Base-by-base conservation (phyloP, 164 flowering plant genomes). In the Akebia trifoliata region DNA sequence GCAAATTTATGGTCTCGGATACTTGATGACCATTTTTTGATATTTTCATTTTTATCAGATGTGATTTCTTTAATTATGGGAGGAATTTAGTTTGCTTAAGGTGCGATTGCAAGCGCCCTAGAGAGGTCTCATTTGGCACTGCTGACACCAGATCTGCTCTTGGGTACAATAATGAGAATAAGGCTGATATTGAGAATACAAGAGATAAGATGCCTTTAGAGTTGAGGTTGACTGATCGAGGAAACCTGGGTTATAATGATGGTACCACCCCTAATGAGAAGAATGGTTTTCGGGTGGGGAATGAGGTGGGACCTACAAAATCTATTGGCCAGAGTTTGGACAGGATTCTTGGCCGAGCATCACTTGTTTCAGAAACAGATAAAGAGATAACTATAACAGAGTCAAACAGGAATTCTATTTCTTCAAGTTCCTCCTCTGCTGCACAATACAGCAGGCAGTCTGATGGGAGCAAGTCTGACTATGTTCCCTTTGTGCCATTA, bases 61-160 rank as follows among this genome's bases (percentile, higher is more conserved):
- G 99, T 68, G 83, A 78, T 70, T 93, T 90, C 70, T 83, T 56
- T 46, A 93, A 93, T 56, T 81, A 84, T 65, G 89, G 87, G 56
- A 79, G 81, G 73, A 93, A 93, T 54, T 11, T 28, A 4, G 80
- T 72, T 20, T 93, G 99, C 82, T 67, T 93, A 61, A 84, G 89
- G 75, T 93, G 99, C 64, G 96, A 90, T 52, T 90, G 90, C 80
- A 83, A 77, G 68, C 69, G 84, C 18, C 91, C 97, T 38, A 46
- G 38, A 38, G 56, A 49, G 32, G 8, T 26, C 15, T 20, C 63
- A 56, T 52, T 57, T 17, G 44, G 45, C 35, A 37, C 64, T 28
- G 21, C 64, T 37, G 38, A 42, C 53, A 40, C 71, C 6, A 46
- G 44, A 12, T 51, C 69, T 26, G 62, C 60, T 54, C 34, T 59